These are phyloP conservation scores for Orbilia brochopaga DNA, from an alignment of 2,329 filamentous ascomycete species.

Conservation along the genomic window DNA sequence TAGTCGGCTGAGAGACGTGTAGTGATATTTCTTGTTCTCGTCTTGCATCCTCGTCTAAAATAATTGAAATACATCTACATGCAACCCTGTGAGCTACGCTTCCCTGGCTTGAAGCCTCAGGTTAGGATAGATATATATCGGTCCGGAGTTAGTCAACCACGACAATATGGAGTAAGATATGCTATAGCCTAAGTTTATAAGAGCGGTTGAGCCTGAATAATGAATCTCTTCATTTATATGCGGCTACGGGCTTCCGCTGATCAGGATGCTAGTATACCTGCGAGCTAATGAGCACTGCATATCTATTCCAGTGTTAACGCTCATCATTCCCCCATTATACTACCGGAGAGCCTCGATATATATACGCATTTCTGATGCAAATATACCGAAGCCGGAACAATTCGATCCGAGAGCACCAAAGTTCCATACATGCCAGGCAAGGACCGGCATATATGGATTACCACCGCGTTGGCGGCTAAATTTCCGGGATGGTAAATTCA, in stretches of 20 bases:
- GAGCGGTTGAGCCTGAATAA: slow-evolving; percentile 36
- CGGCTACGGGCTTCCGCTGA: no score
- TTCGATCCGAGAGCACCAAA: slow-evolving; percentile 37
- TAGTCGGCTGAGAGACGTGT: no score
- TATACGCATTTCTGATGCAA: neutral
- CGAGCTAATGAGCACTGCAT: neutral
- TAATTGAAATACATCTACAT: no score
- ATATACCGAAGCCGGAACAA: slow-evolving; percentile 36
- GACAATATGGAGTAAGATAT: no score
- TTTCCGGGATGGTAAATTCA: slow-evolving; percentile 16
- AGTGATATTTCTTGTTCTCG: no score
- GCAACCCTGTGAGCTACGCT: no score
- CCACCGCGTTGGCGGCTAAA: slow-evolving; percentile 47
- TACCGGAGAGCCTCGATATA: slow-evolving; percentile 10
- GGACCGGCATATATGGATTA: slow-evolving; percentile 1
- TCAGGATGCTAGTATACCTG: no score
- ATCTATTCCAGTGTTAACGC: no score
- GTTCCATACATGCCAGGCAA: neutral
- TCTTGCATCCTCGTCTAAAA: no score
- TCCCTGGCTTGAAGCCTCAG: no score
- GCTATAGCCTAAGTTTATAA: slow-evolving; percentile 42
- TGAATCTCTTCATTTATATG: slow-evolving; percentile 1
- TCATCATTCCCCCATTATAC: neutral
- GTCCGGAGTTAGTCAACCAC: no score
- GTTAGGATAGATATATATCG: no score